Percentiles rank a stretch among this genome's conserved stretches.
phyloP scores from a whole-genome alignment of 148 eudicot species.

The Heliamphora exappendiculata region DNA sequence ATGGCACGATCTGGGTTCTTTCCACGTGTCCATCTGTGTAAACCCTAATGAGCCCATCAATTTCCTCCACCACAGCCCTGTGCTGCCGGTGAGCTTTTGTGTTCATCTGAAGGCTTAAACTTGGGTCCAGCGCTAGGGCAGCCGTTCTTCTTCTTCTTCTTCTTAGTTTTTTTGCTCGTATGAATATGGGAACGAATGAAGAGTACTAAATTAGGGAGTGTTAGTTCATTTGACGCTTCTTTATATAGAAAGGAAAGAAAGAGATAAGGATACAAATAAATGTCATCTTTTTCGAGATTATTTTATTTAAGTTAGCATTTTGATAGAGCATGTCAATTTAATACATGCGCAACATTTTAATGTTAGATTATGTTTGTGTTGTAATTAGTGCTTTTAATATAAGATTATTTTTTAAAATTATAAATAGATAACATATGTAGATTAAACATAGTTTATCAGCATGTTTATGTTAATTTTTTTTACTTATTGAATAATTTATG shows the following conservation, averaged over 20 bases:
- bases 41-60: constrained; percentile 54
- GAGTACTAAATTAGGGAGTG: neutral
- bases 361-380: too few relatives aligned
- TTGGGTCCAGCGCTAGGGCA: constrained; percentile 26
- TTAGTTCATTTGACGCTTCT: neutral
- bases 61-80: constrained; percentile 34
- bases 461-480: too few relatives aligned
- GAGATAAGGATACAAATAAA: neutral
- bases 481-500: too few relatives aligned
- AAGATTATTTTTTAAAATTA: too few relatives aligned
- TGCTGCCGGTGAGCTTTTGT: constrained; percentile 16
- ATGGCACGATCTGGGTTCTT: constrained; percentile 30
- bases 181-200: neutral
- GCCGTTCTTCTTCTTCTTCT: constrained; percentile 33
- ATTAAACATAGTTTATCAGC: too few relatives aligned
- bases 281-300: too few relatives aligned
- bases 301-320: too few relatives aligned
- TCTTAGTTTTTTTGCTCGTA: too few relatives aligned
- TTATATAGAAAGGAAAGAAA: constrained; percentile 16
- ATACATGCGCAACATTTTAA: too few relatives aligned
- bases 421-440: too few relatives aligned
- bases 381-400: too few relatives aligned
- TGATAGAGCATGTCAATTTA: too few relatives aligned
- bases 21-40: constrained; percentile 55
- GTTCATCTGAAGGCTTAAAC: constrained; percentile 22